A percentile compares a stretch with the other conserved stretches of the same genome.
Conservation (phyloP, 257 asterid genomes). For the Nyctanthes arbortristis region DNA sequence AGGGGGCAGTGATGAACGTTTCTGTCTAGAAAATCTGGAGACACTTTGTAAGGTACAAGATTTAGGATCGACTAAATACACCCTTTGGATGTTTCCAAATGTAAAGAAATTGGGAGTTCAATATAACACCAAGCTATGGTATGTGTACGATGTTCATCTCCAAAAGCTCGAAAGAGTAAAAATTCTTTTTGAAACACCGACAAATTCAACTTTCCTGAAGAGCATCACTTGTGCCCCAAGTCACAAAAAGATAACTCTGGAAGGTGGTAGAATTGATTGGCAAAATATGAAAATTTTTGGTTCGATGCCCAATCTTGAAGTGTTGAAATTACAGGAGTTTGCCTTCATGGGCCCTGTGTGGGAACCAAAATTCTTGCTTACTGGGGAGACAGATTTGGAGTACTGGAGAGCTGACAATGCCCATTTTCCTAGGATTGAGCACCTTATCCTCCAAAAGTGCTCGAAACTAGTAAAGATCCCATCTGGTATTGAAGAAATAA, state of each 20-base stretch:
- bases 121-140: constrained; percentile 8
- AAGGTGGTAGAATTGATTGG: not conserved
- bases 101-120: constrained; percentile 4
- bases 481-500: not conserved
- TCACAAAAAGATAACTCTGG: not conserved
- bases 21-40: constrained; percentile 9
- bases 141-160: constrained; percentile 11
- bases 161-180: constrained; percentile 17
- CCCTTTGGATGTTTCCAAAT: constrained; percentile 5
- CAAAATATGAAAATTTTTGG: too few species aligned
- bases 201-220: not conserved
- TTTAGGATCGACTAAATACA: not conserved
- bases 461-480: not conserved
- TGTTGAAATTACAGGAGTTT: too few species aligned
- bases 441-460: not conserved
- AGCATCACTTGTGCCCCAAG: too few species aligned
- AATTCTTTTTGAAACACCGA: not conserved
- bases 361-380: not conserved
- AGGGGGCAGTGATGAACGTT: not conserved
- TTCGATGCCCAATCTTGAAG: too few species aligned
- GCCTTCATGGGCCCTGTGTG: too few species aligned
- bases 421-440: constrained; percentile 4
- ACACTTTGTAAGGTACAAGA: constrained; percentile 17
- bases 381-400: not conserved
- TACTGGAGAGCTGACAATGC: not conserved